Base-by-base conservation (phyloP, 1,284 basidiomycete species). In the Apiotrichum veenhuisii region DNA sequence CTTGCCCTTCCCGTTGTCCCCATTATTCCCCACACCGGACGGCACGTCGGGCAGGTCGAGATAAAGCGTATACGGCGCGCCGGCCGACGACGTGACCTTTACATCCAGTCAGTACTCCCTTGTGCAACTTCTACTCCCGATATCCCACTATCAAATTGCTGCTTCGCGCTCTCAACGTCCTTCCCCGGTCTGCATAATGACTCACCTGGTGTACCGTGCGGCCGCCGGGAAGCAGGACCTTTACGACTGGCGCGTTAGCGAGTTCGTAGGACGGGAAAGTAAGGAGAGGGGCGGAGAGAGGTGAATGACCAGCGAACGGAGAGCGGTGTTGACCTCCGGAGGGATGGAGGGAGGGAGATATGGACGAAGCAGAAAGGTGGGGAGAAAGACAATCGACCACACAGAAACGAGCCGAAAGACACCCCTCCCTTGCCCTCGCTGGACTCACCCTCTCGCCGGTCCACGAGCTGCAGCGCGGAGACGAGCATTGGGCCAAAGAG, bases 401-500 rank as follows among this genome's bases (percentile, higher is more conserved):
- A 38, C 37, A 15, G n/a, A 18, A 4, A 12, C n/a, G n/a, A 12
- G 20, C 22, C 41, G 22, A n/a, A 10, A n/a, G n/a, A 7, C 7
- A 42, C 5, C 14, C 40, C 18, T 37, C 36, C 17, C 23, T 3
- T 7, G 20, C 0, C 11, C 9, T 25, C 5, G 10, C 1, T n/a
- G n/a, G n/a, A 49, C 70, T 54, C 44, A 73, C 73, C 72, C 49
- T 74, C 73, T 30, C 69, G 57, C 22, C 68, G 46, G 55, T 75
- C 73, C 1, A 73, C 63, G 14, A 75, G 64, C 61, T 74, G 71
- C 11, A 75, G 56, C 7, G 73, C 72, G 2, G 71, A 69, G 26
- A 65, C 54, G 23, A 75, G 53, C 71, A 72, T 74, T 12, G 70
- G 61, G 10, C 72, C 73, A 33, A 75, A 73, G 7, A 75, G 38